Evolutionary conservation across 192 early-diverging fungal genomes (phyloP).

Genomic region (Mortierella antarctica): DNA sequence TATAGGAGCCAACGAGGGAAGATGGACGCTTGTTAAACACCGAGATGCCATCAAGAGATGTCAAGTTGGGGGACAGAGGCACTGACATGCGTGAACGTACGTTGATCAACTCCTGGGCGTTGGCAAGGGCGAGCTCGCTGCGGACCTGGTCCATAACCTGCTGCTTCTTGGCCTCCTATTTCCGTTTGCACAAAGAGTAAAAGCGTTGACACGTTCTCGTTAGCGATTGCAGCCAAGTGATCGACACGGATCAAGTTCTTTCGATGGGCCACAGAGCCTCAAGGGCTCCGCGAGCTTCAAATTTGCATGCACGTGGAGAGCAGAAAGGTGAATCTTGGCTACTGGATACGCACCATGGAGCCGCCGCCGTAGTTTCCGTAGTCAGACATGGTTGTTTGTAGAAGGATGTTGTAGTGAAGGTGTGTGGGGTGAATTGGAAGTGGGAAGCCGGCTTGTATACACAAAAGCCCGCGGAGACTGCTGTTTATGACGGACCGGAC

Average conservation of each 20-base stretch:
- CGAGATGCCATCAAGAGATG: not conserved
- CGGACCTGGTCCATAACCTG: conserved; percentile 82
- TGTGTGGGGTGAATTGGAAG: not conserved
- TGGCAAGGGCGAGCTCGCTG: conserved; percentile 82
- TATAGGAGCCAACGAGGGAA: conserved; percentile 20
- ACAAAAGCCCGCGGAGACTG: too few relatives aligned
- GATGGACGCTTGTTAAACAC: not conserved
- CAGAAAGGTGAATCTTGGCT: too few relatives aligned
- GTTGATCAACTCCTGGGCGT: conserved; percentile 85
- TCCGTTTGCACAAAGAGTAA: not conserved
- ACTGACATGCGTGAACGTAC: conserved; percentile 52
- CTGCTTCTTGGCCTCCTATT: conserved; percentile 68
- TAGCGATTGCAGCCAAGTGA: not conserved
- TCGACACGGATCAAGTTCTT: not conserved
- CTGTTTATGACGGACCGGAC: too few relatives aligned
- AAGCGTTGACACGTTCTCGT: not conserved
- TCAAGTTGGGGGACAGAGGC: not conserved
- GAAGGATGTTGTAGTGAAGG: conserved; percentile 1
- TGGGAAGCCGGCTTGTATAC: not conserved
- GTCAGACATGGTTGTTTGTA: conserved; percentile 40
- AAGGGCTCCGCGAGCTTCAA: too few relatives aligned
- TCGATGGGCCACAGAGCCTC: not conserved
- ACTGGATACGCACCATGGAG: conserved; percentile 38
- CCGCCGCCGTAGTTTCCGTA: conserved; percentile 51
- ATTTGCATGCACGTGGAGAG: too few relatives aligned